phyloP scores from a whole-genome alignment of 176 grass and related monocot species.

The Puccinellia tenuiflora region DNA sequence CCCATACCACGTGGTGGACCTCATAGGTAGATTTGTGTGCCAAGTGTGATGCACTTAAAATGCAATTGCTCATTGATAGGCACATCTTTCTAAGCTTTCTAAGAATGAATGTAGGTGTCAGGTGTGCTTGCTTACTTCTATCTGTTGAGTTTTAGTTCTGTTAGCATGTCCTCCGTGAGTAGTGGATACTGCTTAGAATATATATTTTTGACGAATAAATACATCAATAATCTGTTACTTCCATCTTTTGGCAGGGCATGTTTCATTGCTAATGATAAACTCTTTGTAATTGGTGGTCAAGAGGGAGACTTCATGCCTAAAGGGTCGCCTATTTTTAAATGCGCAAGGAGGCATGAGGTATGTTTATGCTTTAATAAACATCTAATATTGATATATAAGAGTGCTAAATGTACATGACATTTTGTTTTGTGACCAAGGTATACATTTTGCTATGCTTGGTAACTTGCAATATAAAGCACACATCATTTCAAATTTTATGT shows the following conservation, averaged over 20 bases:
- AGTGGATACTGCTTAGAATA: background rate
- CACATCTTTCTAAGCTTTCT: background rate
- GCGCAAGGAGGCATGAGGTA: constrained; percentile 74
- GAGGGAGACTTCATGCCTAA: constrained; percentile 95
- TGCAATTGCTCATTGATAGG: background rate
- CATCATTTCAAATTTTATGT: background rate
- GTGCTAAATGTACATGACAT: background rate
- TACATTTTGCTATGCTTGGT: background rate
- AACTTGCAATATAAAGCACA: background rate
- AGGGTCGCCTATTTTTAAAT: constrained; percentile 90
- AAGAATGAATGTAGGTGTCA: background rate
- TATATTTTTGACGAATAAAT: background rate
- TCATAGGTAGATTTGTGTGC: constrained; percentile 44
- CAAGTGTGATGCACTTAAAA: background rate
- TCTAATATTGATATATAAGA: background rate
- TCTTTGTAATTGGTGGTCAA: constrained; percentile 92
- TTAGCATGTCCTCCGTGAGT: background rate
- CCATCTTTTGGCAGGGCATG: constrained; percentile 52
- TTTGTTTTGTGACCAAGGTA: background rate
- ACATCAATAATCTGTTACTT: background rate
- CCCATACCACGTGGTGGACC: constrained; percentile 88
- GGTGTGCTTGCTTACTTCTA: background rate
- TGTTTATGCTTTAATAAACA: background rate
- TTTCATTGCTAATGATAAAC: constrained; percentile 62
- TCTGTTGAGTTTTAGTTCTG: background rate